Evolutionary conservation across 352 stramenopile species (phyloP), one percentile per base, ranked within the genome.

Genomic region (Aphanomyces invadans): DNA sequence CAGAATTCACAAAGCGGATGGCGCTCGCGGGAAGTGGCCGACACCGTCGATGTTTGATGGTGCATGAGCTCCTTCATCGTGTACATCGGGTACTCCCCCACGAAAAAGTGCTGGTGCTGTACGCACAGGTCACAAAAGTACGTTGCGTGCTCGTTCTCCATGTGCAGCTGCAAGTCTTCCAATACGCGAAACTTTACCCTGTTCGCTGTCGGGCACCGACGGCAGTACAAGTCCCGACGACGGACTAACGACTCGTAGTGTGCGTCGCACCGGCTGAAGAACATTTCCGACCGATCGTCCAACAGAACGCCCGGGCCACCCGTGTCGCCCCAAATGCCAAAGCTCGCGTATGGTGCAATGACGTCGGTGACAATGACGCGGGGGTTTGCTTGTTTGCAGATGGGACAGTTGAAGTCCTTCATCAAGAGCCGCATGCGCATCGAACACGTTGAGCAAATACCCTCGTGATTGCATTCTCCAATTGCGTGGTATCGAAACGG

Each of bases 1-100:
- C 88, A 96, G 61, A 96, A 96, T 66, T 95, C 83, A 59, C 88
- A 96, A 72, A 90, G 86, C 4, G 88, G 88, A 60, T 96, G 88
- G 60, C 88, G 89, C 53, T 90, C 81, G 48, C 89, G 90, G 21
- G 42, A 5, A 25, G 31, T 45, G n/a, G 32, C 38, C 0, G 73
- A 79, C 1, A 83, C 73, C 52, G 86, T 87, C 0, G 72, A 68
- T 26, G 86, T 74, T 56, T 84, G 81, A 71, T 92, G 84, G 60
- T 76, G 72, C 45, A 84, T 86, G 19, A 92, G 62, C 5, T 78
- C 80, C 26, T 73, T 73, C 53, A 90, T 90, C 9, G 79, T 83
- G 66, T 88, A 92, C 65, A 90, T 77, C 52, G 86, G 79, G 45
- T 90, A 79, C 66, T 92, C 84, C 68, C 89, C 80, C 42, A 90